Base-by-base conservation (phyloP, 495 filamentous ascomycete species). In the Viridothelium virens region DNA sequence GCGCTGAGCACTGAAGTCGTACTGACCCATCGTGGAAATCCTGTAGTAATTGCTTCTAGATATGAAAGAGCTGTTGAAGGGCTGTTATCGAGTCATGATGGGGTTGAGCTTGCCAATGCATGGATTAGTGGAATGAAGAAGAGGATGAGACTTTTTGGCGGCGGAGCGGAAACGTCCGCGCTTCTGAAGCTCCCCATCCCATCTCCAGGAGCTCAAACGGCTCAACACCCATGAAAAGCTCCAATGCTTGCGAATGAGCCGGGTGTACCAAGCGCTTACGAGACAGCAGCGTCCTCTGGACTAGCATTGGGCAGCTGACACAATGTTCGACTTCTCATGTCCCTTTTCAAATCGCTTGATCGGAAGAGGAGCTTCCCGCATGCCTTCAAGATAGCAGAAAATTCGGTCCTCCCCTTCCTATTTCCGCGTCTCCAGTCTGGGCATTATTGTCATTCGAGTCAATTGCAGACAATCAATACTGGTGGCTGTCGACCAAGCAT, bases 1-100 rank as follows among this genome's bases (percentile, higher is more conserved):
- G 66, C 87, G 85, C 63, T 89, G 79, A 66, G 91, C 82, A 70
- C 85, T 85, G 76, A 94, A 82, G 74, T 91, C 83, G 77, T 86
- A 84, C 72, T 87, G 86, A 70, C 87, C 85, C 87, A 89, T 89
- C 46, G 67, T 69, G 38, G 39, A 31, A 37, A 12, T 25, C 25
- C 25, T 25, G 25, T 25, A 25, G 25, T 25, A 25, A 25, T 25
- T 25, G 25, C 25, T 1, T 25, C 25, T 25, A 25, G 25, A 1
- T 25, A 25, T 25, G 25, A 25, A 25, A 25, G 0, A 25, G 25
- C 25, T 25, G 25, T 25, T 25, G 25, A 25, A 25, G 25, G 25
- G 25, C 25, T 25, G 25, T 25, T 1, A 25, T 25, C 25, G 25
- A 25, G 25, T 25, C 25, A 25, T 25, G 25, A 25, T 25, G 25